A percentile compares a stretch with the other conserved stretches of the same genome.
phyloP scores from a whole-genome alignment of 139 green algal species.

The Coelastrella sp. region DNA sequence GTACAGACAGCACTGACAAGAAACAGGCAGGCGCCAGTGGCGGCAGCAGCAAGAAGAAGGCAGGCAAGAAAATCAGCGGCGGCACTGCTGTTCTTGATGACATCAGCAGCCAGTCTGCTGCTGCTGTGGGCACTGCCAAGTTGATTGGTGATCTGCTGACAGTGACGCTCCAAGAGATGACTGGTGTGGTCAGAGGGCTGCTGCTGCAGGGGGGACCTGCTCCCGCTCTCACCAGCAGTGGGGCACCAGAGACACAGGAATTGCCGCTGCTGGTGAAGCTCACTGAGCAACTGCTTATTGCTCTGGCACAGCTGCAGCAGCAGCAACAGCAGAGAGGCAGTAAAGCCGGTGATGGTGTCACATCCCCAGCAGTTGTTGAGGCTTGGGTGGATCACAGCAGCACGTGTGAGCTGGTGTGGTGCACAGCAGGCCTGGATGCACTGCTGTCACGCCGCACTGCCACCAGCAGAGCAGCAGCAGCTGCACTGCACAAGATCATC shows the following conservation, averaged over 20 bases:
- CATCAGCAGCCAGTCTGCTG: background rate
- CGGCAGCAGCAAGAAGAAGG: slow-evolving; percentile 13
- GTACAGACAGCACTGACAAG: background rate
- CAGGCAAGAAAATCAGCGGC: background rate
- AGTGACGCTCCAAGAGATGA: background rate
- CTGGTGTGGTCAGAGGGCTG: background rate
- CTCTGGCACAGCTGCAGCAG: slow-evolving; percentile 16
- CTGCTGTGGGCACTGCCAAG: background rate
- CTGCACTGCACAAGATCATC: slow-evolving; percentile 24
- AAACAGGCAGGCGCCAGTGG: background rate
- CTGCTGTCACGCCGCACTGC: slow-evolving; percentile 8
- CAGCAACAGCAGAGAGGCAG: background rate
- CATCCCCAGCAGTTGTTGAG: background rate
- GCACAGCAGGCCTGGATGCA: slow-evolving; percentile 16
- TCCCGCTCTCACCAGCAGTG: background rate
- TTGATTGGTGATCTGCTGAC: background rate
- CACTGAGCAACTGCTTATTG: background rate
- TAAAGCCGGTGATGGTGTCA: background rate
- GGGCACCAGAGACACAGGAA: background rate
- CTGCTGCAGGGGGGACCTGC: background rate
- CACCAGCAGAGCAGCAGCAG: slow-evolving; percentile 14
- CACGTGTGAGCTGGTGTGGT: slow-evolving; percentile 30
- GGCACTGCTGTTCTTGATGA: background rate
- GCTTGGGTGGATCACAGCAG: background rate
- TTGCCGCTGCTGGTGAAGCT: slow-evolving; percentile 14